Conservation (phyloP, 345 rosid species). For the Brassica nigra region DNA sequence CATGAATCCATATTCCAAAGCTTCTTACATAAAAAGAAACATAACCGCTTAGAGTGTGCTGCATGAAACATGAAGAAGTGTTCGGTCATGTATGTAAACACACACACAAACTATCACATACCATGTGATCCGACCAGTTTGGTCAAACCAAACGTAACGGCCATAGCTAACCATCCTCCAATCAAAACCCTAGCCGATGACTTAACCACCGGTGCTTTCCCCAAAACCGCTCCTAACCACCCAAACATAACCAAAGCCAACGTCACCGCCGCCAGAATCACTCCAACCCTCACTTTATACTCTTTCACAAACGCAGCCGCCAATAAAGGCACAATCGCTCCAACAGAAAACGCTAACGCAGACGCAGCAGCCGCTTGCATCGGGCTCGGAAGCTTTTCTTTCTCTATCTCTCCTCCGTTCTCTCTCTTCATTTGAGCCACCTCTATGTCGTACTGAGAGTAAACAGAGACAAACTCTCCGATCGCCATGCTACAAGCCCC, state of each 20-base stretch:
- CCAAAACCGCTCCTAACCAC: slow-evolving; percentile 75
- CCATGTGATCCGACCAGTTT: slow-evolving; percentile 69
- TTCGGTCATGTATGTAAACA: slow-evolving; percentile 20
- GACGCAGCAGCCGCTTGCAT: slow-evolving; percentile 84
- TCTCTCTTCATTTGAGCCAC: slow-evolving; percentile 71
- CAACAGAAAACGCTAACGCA: slow-evolving; percentile 73
- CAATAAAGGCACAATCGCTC: slow-evolving; percentile 80
- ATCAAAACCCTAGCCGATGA: slow-evolving; percentile 71
- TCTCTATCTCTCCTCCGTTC: slow-evolving; percentile 29
- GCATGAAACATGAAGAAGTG: slow-evolving; percentile 35
- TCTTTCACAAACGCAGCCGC: slow-evolving; percentile 73
- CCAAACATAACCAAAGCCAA: slow-evolving; percentile 67
- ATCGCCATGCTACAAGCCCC: slow-evolving; percentile 98
- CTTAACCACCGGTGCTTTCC: slow-evolving; percentile 59
- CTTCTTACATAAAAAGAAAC: slow-evolving; percentile 23
- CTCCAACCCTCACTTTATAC: slow-evolving; percentile 60
- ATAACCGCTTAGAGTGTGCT: slow-evolving; percentile 28
- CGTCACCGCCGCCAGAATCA: slow-evolving; percentile 58
- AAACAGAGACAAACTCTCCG: slow-evolving; percentile 90
- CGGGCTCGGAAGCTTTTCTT: slow-evolving; percentile 66
- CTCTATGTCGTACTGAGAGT: slow-evolving; percentile 80
- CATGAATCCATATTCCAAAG: slow-evolving; percentile 6
- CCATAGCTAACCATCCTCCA: slow-evolving; percentile 96
- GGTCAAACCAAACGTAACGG: slow-evolving; percentile 75
- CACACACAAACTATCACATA: slow-evolving; percentile 36